phyloP scores from a whole-genome alignment of 768 basidiomycete genomes.

The Mycena rosella region DNA sequence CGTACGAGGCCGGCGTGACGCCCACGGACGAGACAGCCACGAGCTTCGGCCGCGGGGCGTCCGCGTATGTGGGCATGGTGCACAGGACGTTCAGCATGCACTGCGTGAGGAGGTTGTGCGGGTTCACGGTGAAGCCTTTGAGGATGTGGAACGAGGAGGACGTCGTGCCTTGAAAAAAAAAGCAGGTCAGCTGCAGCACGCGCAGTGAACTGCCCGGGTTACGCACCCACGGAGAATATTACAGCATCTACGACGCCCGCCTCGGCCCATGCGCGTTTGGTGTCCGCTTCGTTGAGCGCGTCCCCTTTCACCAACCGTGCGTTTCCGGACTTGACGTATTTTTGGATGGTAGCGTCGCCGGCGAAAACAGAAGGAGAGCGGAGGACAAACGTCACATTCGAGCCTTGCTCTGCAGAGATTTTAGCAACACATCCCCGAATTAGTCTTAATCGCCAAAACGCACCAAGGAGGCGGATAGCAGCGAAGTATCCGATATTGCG shows the following conservation, averaged over 20 bases:
- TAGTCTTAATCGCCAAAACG: too few relatives aligned
- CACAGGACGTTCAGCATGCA: constrained; percentile 67
- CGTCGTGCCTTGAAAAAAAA: constrained; percentile 10
- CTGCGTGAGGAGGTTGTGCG: constrained; percentile 70
- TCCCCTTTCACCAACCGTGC: constrained; percentile 73
- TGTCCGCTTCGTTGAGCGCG: constrained; percentile 65
- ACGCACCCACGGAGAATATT: constrained; percentile 74
- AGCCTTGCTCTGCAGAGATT: constrained; percentile 61
- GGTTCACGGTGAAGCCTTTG: constrained; percentile 63
- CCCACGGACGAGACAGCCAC: constrained; percentile 69
- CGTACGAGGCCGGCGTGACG: constrained; percentile 59
- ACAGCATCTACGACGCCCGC: constrained; percentile 64
- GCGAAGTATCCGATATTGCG: constrained; percentile 69
- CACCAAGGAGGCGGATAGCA: constrained; percentile 60
- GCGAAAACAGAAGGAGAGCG: constrained; percentile 68
- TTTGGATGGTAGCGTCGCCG: constrained; percentile 63
- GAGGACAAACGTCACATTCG: constrained; percentile 74
- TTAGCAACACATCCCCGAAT: too few relatives aligned
- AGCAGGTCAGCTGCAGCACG: too few relatives aligned
- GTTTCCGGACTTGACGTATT: constrained; percentile 61
- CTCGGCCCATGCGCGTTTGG: constrained; percentile 64
- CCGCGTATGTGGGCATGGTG: constrained; percentile 57
- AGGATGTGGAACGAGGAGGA: constrained; percentile 57
- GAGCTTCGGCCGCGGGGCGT: constrained; percentile 58
- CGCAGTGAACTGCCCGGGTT: neutral